These are phyloP conservation scores for Flaveria bidentis DNA, from an alignment of 129 eudicot species.

Conservation along the genomic window DNA sequence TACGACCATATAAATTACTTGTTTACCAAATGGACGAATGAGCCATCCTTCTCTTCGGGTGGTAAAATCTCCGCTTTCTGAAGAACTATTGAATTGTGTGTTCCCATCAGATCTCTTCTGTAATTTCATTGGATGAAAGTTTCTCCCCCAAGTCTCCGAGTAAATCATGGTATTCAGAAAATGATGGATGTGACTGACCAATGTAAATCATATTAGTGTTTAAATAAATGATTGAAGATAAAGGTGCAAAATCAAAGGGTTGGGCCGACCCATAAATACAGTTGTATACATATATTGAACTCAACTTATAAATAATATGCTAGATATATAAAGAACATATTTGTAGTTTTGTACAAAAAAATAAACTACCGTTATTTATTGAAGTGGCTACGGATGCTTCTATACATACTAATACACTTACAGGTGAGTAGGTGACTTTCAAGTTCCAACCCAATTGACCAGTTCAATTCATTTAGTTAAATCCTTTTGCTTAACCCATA, in stretches of 20 bases:
- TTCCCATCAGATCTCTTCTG: slow-evolving; percentile 51
- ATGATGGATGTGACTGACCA: slow-evolving; percentile 69
- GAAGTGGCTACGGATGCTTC: no score
- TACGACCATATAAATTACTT: slow-evolving; percentile 18
- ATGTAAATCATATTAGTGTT: slow-evolving; percentile 28
- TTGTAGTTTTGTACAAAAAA: background rate
- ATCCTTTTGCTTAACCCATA: slow-evolving; percentile 2
- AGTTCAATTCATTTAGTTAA: slow-evolving; percentile 6
- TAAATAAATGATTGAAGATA: background rate
- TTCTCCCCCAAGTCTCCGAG: slow-evolving; percentile 74
- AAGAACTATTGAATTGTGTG: slow-evolving; percentile 11
- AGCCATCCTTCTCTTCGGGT: slow-evolving; percentile 25
- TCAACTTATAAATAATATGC: background rate
- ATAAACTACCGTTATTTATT: background rate
- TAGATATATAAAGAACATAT: background rate
- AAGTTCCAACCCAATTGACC: background rate
- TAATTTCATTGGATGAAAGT: slow-evolving; percentile 56
- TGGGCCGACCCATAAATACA: background rate
- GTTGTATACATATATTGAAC: background rate
- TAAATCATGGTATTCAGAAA: slow-evolving; percentile 82
- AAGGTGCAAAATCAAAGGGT: background rate
- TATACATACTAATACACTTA: no score
- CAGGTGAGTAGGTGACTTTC: slow-evolving; percentile 2
- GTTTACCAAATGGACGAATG: slow-evolving; percentile 23
- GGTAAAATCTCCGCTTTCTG: slow-evolving; percentile 17